Base-by-base conservation (phyloP, 768 basidiomycete species). In the Mrakia blollopis region DNA sequence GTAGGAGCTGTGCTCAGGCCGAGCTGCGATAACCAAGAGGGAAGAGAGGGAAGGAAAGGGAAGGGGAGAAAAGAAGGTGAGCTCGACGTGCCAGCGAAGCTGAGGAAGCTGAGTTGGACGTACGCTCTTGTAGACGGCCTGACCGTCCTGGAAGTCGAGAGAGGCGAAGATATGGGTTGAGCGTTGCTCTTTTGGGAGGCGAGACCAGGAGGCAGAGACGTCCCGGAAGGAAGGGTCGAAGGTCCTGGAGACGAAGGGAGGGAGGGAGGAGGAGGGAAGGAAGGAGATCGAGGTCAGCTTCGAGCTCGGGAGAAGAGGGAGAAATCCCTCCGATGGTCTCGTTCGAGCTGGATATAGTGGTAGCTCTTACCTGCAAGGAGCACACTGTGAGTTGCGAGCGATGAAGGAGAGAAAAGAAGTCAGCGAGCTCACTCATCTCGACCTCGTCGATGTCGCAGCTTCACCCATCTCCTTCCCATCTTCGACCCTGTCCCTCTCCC, bases 161-260 rank as follows among this genome's bases (percentile, higher is more conserved):
- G 90, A 90, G 13, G 89, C 97, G 81, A 98, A 99, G 88, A 98
- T 95, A 83, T 98, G 95, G 74, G 86, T 85, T 82, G 92, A 87
- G 60, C 90, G 88, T n/a, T 91, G 84, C 30, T 85, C 86, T 75
- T 87, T 80, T 11, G 91, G 84, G 13, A 87, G 87, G 21, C 86
- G 86, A 5, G 87, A 82, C 94, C 94, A 98, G n/a, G 92, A 89
- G 80, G 89, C 89, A 50, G 92, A 91, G 18, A 96, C 90, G 4
- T 89, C 85, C n/a, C 87, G 87, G 88, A 89, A 97, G 8, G 89
- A 86, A 10, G 95, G 93, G 70, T 91, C 88, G 81, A 98, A 96
- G 80, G 92, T 88, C 83, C 94, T 96, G 83, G 32, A 50, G 54
- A 44, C 11, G 52, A 14, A 23, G 13, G 47, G 7, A 60, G 23